Conservation (phyloP, 768 basidiomycete species). For the Boletus barrowsii region DNA sequence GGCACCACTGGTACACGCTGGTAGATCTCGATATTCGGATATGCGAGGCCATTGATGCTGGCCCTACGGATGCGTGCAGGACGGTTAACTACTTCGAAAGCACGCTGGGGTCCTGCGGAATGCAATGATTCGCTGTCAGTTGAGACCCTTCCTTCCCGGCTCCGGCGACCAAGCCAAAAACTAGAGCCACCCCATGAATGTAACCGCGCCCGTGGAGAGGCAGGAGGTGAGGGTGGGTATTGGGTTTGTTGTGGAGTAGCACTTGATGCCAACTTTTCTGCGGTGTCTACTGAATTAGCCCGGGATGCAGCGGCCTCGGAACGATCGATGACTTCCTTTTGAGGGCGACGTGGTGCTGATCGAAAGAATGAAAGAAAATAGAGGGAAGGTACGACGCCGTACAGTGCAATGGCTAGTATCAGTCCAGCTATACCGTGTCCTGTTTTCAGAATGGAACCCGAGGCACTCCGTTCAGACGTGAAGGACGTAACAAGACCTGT, state of each 20-base stretch:
- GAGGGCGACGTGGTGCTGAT: slow-evolving; percentile 8
- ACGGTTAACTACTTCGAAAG: slow-evolving; percentile 51
- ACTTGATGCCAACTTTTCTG: slow-evolving; percentile 39
- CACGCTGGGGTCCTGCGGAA: slow-evolving; percentile 34
- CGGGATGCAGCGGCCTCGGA: slow-evolving; percentile 29
- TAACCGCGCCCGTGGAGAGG: slow-evolving; percentile 31
- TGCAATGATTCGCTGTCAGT: slow-evolving; percentile 38
- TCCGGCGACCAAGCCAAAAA: slow-evolving; percentile 35
- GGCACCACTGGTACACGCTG: slow-evolving; percentile 44
- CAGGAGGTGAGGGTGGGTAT: slow-evolving; percentile 30
- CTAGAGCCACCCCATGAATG: slow-evolving; percentile 40
- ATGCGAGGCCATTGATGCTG: slow-evolving; percentile 41
- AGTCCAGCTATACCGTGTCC: slow-evolving; percentile 64
- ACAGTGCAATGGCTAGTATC: slow-evolving; percentile 60
- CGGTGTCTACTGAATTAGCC: slow-evolving; percentile 37
- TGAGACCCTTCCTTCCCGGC: slow-evolving; percentile 36
- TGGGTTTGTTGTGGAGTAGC: slow-evolving; percentile 29
- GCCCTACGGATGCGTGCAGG: slow-evolving; percentile 52
- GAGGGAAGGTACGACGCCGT: slow-evolving; percentile 47
- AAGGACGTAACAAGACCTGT: slow-evolving; percentile 63
- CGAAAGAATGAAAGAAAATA: slow-evolving; percentile 30
- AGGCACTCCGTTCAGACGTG: slow-evolving; percentile 44
- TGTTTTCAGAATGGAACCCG: slow-evolving; percentile 46
- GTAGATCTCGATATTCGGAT: slow-evolving; percentile 43
- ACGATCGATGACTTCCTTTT: slow-evolving; percentile 21